Percentiles rank a stretch among this genome's conserved stretches.
These are phyloP conservation scores for Schizochytrium sp. DNA, from an alignment of 108 stramenopile genomes.

Conservation along the genomic window DNA sequence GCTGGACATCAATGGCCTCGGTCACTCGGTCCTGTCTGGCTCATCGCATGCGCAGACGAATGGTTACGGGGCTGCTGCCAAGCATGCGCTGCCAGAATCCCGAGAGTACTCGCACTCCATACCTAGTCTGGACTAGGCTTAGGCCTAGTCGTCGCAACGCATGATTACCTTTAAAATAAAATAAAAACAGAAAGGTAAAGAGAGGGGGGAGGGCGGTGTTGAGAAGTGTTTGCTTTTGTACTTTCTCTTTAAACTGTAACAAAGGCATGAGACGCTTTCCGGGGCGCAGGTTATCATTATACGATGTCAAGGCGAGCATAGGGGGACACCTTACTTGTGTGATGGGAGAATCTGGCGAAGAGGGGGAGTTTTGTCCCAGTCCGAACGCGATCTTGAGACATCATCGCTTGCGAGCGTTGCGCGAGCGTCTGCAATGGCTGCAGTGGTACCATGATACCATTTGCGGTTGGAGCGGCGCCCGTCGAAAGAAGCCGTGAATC, in stretches of 20 bases:
- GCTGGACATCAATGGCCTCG: no score
- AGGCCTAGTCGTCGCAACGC: no score
- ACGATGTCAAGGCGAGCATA: no score
- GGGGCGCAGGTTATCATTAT: no score
- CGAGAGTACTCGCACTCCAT: background rate
- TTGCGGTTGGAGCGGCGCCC: background rate
- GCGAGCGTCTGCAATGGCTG: background rate
- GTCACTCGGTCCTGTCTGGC: no score
- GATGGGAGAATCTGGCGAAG: background rate
- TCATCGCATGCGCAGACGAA: no score
- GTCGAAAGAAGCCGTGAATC: background rate
- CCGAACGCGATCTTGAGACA: background rate
- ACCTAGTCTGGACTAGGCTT: background rate
- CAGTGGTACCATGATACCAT: background rate
- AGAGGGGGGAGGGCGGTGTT: background rate
- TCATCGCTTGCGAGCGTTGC: background rate
- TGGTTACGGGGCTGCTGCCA: background rate
- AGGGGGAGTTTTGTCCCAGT: background rate
- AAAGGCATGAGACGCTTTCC: no score
- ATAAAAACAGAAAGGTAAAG: background rate
- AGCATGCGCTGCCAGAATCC: background rate
- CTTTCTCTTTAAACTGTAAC: no score
- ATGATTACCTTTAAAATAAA: no score
- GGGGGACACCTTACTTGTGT: no score
- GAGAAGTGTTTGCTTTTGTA: no score